Evolutionary conservation across 2,329 filamentous ascomycete species (phyloP).

Genomic region (Exserohilum turcica): DNA sequence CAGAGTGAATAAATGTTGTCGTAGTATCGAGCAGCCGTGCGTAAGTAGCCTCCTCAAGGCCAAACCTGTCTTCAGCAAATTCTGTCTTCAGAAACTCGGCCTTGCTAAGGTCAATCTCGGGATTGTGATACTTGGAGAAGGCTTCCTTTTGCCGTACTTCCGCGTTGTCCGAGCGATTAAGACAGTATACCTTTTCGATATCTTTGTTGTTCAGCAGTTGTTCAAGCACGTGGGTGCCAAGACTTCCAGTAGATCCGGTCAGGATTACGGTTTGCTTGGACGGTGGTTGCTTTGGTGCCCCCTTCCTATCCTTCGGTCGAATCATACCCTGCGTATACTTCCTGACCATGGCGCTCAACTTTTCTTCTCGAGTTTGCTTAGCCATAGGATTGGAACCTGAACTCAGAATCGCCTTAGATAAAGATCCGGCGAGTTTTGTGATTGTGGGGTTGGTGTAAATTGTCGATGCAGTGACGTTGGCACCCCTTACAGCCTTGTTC

Average conservation of each 20-base stretch:
- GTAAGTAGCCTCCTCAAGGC: slow-evolving; percentile 39
- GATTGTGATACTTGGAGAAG: slow-evolving; percentile 3
- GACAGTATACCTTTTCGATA: slow-evolving; percentile 26
- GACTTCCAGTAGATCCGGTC: slow-evolving; percentile 33
- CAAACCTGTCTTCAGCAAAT: slow-evolving; percentile 39
- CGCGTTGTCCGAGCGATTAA: slow-evolving; percentile 27
- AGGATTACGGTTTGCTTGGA: slow-evolving; percentile 18
- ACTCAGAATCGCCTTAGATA: not conserved
- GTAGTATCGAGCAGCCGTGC: slow-evolving; percentile 27
- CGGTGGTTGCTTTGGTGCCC: not conserved
- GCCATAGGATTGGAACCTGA: not conserved
- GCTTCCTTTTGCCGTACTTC: slow-evolving; percentile 12
- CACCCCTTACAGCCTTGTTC: not conserved
- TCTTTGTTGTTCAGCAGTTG: slow-evolving; percentile 18
- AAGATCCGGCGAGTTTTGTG: not conserved
- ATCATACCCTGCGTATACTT: slow-evolving; percentile 2
- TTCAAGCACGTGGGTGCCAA: slow-evolving; percentile 29
- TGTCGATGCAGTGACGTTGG: not conserved
- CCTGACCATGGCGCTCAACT: not conserved
- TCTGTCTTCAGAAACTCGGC: slow-evolving; percentile 1
- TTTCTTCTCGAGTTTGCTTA: slow-evolving; percentile 1
- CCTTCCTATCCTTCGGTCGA: not conserved
- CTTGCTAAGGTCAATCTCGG: slow-evolving; percentile 12
- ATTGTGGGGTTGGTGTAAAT: slow-evolving; percentile 1
- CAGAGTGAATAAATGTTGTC: slow-evolving; percentile 56